These are phyloP conservation scores for Umbelopsis ramanniana DNA, from an alignment of 192 early-diverging fungal genomes.

Conservation along the genomic window DNA sequence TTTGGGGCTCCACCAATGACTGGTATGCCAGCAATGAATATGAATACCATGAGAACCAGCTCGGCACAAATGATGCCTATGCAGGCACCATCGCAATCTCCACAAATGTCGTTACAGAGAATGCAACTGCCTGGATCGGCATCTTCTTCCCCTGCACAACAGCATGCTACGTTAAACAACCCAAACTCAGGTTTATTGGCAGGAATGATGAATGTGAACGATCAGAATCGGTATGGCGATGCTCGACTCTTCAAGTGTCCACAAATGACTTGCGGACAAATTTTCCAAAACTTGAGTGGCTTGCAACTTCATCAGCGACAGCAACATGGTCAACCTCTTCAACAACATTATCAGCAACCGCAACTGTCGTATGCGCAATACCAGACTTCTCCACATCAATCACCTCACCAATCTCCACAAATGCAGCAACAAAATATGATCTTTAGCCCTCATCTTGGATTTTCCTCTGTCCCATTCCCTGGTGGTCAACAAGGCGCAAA, in stretches of 20 bases:
- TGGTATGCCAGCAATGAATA: background rate
- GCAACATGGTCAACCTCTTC: constrained; percentile 21
- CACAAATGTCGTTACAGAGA: constrained; percentile 10
- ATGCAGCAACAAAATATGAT: constrained; percentile 17
- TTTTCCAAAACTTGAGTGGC: background rate
- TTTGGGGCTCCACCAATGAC: background rate
- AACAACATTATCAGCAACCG: constrained; percentile 24
- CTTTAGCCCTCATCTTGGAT: constrained; percentile 15
- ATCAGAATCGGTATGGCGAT: constrained; percentile 10
- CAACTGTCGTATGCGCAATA: background rate
- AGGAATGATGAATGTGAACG: constrained; percentile 16
- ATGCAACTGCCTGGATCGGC: constrained; percentile 4
- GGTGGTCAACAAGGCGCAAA: background rate
- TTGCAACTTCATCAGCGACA: constrained; percentile 27
- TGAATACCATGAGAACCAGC: background rate
- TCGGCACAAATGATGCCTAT: background rate
- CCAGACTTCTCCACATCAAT: constrained; percentile 17
- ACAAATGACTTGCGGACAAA: constrained; percentile 10
- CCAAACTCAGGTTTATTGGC: background rate
- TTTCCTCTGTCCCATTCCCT: constrained; percentile 4
- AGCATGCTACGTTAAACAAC: constrained; percentile 12
- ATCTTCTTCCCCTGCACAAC: constrained; percentile 17
- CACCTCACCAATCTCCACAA: constrained; percentile 23
- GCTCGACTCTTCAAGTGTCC: constrained; percentile 15
- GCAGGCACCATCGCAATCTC: constrained; percentile 1